Evolutionary conservation across 2,329 filamentous ascomycete genomes (phyloP), one percentile per base, ranked within the genome.

Genomic region (Phialophora macrospora): DNA sequence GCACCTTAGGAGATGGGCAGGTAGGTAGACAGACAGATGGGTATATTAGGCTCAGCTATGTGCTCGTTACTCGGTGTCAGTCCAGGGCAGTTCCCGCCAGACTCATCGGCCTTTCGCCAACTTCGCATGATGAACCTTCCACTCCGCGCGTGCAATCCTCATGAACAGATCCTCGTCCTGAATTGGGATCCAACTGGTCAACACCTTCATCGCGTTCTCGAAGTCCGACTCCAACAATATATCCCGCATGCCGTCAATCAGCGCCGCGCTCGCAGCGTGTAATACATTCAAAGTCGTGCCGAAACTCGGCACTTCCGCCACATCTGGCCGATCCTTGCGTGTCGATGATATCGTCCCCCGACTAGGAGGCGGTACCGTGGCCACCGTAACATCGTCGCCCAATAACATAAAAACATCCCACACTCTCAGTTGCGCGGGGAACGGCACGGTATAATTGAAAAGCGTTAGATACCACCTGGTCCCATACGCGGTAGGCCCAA

Each of bases 321-420:
- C 28, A 34, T 17, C 24, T 8, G 28, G 52, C 52, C 38, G 17
- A 44, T 44, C 38, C 38, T 44, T 44, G 14, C 38, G 14, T 44
- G 11, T 55, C 32, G 71, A 55, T 8, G 71, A 63, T 9, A 6
- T 28, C 4, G 76, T 71, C 44, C 54, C 49, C 8, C 24, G 72
- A 74, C 30, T 84, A 9, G 61, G 54, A 52, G 55, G 24, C 28
- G 22, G 44, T 20, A 22, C 20, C 11, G 64, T 32, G 17, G 55
- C 20, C 6, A 41, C 26, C 5, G 49, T 46, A 7, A 51, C 62
- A 9, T 85, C 83, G 72, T 94, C 92, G 55, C 94, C 95, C 12
- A 98, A 86, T 14, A 99, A 87, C 86, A 99, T 92, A 79, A 98
- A 98, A 1, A 97, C 91, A 75, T 99, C 95, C 95, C 95, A 99